Base-by-base conservation (phyloP, 805 yeast species). In the Spathaspora girioi region DNA sequence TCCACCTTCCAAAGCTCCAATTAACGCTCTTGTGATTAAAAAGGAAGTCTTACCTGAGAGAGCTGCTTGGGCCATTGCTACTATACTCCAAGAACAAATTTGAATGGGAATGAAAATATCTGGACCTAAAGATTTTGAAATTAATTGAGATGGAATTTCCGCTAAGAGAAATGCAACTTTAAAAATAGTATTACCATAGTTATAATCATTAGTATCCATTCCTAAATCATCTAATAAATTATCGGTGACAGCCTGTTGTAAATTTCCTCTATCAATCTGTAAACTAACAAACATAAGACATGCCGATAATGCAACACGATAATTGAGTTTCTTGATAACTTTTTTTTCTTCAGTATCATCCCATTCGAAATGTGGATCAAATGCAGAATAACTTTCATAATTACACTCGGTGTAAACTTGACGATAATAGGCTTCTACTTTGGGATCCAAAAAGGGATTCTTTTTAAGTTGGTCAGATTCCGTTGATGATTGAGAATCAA, bases 1-100 rank as follows among this genome's bases (percentile, higher is more conserved):
- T 0, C 90, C 89, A 51, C 89, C 89, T 62, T 85, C 84, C n/a
- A 80, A 63, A 3, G 77, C 59, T 1, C 86, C 89, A 42, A 83
- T 59, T 6, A 82, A 67, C 0, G 78, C 77, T 54, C 88, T 69
- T 4, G 82, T 73, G 9, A 69, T 70, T 50, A 65, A 70, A 54
- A 81, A 83, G 0, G 80, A 73, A 1, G 71, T 59, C 51, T 66
- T 71, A 41, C 59, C 57, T 10, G 45, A 51, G 47, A 68, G 51
- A 26, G 58, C 59, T 18, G 62, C 63, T 51, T 84, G 89, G 43
- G 68, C 65, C 43, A 79, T 66, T 3, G 86, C 79, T 14, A 84
- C 82, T 8, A 77, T 54, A 46, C 82, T 75, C 89, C 89, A 84
- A 1, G 74, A 54, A 19, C 69, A 57, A 63, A 84, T 75, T 58